Percentiles rank a stretch among this genome's conserved stretches.
These are phyloP conservation scores for Paramecium primaurelia DNA, from an alignment of 73 alveolate genomes.

Conservation along the genomic window DNA sequence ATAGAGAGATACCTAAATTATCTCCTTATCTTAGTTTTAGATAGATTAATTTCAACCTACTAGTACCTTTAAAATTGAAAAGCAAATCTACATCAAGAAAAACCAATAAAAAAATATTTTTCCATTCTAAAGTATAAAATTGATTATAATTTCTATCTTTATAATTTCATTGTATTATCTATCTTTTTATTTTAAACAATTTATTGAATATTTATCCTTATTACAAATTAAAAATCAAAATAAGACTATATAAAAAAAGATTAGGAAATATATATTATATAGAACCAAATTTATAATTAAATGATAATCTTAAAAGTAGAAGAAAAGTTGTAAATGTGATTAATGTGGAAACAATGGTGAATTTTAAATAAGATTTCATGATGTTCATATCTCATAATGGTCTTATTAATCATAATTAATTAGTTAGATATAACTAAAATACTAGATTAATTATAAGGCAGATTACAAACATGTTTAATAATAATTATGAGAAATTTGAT, in stretches of 20 bases:
- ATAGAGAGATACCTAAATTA: neutral
- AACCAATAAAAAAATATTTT: neutral
- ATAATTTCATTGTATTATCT: neutral
- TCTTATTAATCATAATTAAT: no score
- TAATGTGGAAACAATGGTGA: neutral
- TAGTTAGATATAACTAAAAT: neutral
- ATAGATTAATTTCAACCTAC: neutral
- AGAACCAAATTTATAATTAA: neutral
- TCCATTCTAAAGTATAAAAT: neutral
- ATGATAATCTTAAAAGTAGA: neutral
- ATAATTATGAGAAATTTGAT: neutral
- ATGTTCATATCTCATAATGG: neutral
- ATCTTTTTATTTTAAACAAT: neutral
- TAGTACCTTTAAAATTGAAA: neutral
- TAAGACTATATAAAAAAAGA: neutral
- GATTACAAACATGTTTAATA: neutral
- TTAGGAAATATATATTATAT: neutral
- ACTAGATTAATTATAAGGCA: neutral
- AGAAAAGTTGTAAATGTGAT: neutral
- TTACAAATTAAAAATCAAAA: neutral
- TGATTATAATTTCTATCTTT: neutral
- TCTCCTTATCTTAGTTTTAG: neutral
- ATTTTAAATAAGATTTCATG: neutral
- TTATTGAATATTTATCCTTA: neutral
- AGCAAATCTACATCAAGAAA: neutral